These are phyloP conservation scores for Termitomyces sp. DNA, from an alignment of 768 basidiomycete genomes.

Conservation along the genomic window DNA sequence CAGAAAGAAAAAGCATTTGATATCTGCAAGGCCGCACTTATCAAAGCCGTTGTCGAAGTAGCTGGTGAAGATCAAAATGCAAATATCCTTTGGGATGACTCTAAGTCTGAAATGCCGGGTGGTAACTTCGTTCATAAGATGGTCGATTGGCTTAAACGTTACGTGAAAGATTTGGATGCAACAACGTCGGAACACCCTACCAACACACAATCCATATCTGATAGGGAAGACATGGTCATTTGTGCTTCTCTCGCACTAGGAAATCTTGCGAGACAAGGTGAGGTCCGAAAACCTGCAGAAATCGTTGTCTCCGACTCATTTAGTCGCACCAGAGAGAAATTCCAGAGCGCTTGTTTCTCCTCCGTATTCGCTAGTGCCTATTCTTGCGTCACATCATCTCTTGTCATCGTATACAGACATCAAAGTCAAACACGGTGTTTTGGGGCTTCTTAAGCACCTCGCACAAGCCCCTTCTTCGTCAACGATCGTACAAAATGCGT, in stretches of 20 bases:
- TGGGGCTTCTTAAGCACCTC: slow-evolving; percentile 85
- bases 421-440: slow-evolving; percentile 84
- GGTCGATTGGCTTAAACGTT: slow-evolving; percentile 68
- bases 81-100: slow-evolving; percentile 72
- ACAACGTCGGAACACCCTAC: slow-evolving; percentile 22
- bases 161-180: slow-evolving; percentile 35
- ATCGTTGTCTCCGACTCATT: not conserved
- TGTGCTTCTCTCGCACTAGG: slow-evolving; percentile 81
- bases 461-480: slow-evolving; percentile 63
- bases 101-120: slow-evolving; percentile 49
- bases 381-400: slow-evolving; percentile 51
- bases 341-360: slow-evolving; percentile 58
- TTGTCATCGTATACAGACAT: slow-evolving; percentile 56
- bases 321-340: slow-evolving; percentile 40
- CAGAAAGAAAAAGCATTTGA: slow-evolving; percentile 68
- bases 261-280: slow-evolving; percentile 76
- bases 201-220: slow-evolving; percentile 12
- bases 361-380: slow-evolving; percentile 56
- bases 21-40: slow-evolving; percentile 79
- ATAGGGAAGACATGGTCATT: slow-evolving; percentile 71
- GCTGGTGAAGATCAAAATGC: slow-evolving; percentile 77
- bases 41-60: slow-evolving; percentile 82
- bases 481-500: slow-evolving; percentile 34
- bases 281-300: slow-evolving; percentile 5
- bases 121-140: slow-evolving; percentile 68